Percentiles rank a stretch among this genome's conserved stretches.
Evolutionary conservation across 164 flowering plant species (phyloP).

Genomic region (Stephania japonica): DNA sequence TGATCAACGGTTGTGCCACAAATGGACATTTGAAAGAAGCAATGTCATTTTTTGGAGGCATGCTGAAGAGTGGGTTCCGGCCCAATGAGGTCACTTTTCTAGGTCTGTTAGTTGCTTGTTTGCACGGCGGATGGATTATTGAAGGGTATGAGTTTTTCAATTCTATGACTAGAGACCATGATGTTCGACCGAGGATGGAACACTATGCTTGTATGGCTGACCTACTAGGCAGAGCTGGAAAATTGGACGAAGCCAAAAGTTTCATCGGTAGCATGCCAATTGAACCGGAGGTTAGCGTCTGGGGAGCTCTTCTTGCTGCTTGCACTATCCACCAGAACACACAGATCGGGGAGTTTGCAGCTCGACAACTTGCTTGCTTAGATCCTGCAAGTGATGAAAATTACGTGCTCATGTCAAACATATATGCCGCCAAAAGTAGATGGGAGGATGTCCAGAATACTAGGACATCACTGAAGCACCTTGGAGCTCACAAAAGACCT

Average conservation of each 20-base stretch:
- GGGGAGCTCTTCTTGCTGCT: conserved; percentile 25
- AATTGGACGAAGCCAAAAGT: conserved; percentile 14
- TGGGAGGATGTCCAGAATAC: conserved; percentile 23
- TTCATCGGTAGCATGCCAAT: conserved; percentile 19
- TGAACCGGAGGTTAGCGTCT: conserved; percentile 21
- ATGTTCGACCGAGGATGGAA: conserved; percentile 16
- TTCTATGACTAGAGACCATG: conserved; percentile 13
- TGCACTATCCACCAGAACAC: conserved; percentile 20
- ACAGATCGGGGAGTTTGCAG: conserved; percentile 19
- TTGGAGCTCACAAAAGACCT: conserved; percentile 16
- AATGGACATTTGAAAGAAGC: conserved; percentile 20
- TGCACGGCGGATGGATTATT: conserved; percentile 21
- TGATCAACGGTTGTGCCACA: conserved; percentile 24
- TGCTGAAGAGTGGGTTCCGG: conserved; percentile 20
- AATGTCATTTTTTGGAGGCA: conserved; percentile 16
- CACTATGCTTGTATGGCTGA: conserved; percentile 27
- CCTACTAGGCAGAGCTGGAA: conserved; percentile 21
- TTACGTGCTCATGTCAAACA: conserved; percentile 20
- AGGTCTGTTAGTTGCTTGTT: conserved; percentile 21
- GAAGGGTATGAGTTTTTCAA: conserved; percentile 17
- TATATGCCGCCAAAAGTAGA: conserved; percentile 20
- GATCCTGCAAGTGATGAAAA: conserved; percentile 17
- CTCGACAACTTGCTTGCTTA: conserved; percentile 12
- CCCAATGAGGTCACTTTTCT: conserved; percentile 21
- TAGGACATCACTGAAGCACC: conserved; percentile 14